phyloP scores from a whole-genome alignment of 202 grass and related monocot species.

The Eragrostis tef region DNA sequence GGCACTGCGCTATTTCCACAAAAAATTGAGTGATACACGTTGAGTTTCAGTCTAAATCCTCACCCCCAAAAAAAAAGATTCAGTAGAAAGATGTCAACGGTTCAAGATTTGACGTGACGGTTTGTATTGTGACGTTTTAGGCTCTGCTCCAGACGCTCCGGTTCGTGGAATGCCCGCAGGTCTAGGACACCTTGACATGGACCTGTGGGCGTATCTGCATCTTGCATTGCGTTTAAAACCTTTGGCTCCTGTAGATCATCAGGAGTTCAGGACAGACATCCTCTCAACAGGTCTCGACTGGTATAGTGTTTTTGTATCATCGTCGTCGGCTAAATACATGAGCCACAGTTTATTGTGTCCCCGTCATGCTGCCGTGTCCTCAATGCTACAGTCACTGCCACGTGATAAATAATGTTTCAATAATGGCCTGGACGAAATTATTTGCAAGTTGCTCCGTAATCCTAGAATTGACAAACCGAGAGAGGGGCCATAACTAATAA shows the following conservation, averaged over 20 bases:
- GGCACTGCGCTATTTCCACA: not conserved
- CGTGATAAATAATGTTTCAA: slow-evolving; percentile 23
- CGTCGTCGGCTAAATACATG: not conserved
- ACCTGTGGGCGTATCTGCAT: slow-evolving; percentile 29
- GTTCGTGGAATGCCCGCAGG: not conserved
- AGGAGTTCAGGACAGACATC: slow-evolving; percentile 4
- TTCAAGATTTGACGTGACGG: not conserved
- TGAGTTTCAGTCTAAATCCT: not conserved
- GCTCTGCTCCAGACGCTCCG: not conserved
- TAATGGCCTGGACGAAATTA: not conserved
- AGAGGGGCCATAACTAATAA: not conserved
- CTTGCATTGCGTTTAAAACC: slow-evolving; percentile 30
- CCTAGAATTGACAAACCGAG: not conserved
- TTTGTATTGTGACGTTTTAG: slow-evolving; percentile 37
- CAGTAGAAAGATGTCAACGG: not conserved
- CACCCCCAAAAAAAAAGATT: too few relatives aligned
- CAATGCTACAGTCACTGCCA: slow-evolving; percentile 1
- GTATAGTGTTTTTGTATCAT: not conserved
- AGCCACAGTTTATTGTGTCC: not conserved
- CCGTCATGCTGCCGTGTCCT: not conserved
- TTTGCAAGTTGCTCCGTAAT: not conserved
- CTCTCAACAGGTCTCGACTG: not conserved
- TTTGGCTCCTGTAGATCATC: slow-evolving; percentile 12
- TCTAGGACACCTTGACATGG: slow-evolving; percentile 42
- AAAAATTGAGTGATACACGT: not conserved